phyloP scores from a whole-genome alignment of 1,139 yeast species.

The Hyphopichia burtonii region DNA sequence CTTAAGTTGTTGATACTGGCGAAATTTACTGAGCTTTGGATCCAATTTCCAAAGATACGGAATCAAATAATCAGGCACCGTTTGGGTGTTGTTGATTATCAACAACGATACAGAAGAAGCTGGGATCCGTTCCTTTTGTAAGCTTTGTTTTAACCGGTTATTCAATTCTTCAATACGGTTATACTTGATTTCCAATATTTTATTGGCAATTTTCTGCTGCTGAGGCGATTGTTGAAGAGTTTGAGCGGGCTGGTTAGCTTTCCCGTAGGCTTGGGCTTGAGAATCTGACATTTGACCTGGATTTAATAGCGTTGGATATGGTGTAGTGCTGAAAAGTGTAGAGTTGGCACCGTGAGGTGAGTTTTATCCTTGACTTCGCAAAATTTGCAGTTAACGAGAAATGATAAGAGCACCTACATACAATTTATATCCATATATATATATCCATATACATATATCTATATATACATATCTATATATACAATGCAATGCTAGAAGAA shows the following conservation, averaged over 20 bases:
- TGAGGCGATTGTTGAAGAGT: not conserved
- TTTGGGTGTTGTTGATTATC: slow-evolving; percentile 44
- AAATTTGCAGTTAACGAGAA: too few species aligned
- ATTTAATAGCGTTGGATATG: not conserved
- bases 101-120: slow-evolving; percentile 64
- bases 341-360: too few species aligned
- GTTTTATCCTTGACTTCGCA: too few species aligned
- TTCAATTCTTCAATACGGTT: slow-evolving; percentile 65
- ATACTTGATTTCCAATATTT: slow-evolving; percentile 49
- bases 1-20: slow-evolving; percentile 24
- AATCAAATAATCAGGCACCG: slow-evolving; percentile 51
- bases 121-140: slow-evolving; percentile 59
- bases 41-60: slow-evolving; percentile 52
- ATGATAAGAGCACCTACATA: too few species aligned
- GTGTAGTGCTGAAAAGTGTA: not conserved
- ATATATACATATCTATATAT: not conserved
- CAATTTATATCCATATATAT: too few species aligned
- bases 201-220: slow-evolving; percentile 16
- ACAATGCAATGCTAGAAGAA: slow-evolving; percentile 24
- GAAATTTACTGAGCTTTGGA: slow-evolving; percentile 48
- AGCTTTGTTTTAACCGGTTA: slow-evolving; percentile 50
- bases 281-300: not conserved
- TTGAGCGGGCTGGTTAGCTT: not conserved
- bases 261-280: not conserved
- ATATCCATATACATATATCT: not conserved